Percentiles rank a stretch among this genome's conserved stretches.
These are phyloP conservation scores for Butyriboletus loyo DNA, from an alignment of 768 basidiomycete genomes.

Conservation along the genomic window DNA sequence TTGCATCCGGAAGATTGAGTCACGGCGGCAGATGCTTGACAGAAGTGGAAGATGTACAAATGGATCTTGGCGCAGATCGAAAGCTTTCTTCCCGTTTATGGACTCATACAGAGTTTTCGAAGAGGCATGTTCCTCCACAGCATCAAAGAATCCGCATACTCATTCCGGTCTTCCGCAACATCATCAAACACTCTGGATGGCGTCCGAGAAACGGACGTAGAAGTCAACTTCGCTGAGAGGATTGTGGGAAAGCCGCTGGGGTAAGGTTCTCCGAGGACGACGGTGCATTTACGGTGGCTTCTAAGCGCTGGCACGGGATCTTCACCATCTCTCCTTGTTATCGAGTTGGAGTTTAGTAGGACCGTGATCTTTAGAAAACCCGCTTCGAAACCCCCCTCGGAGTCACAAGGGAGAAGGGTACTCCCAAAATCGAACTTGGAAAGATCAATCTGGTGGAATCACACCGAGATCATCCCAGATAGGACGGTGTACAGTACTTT, in stretches of 20 bases:
- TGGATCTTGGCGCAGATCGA: constrained; percentile 15
- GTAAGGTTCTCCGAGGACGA: constrained; percentile 14
- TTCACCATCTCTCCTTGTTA: not conserved
- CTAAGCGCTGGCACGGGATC: not conserved
- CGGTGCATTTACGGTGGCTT: not conserved
- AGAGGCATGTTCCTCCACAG: not conserved
- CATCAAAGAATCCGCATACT: constrained; percentile 2
- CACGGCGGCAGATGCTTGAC: constrained; percentile 1
- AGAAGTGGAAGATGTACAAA: constrained; percentile 6
- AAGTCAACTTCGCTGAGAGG: constrained; percentile 8
- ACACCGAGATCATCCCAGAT: constrained; percentile 6
- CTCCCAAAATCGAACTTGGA: constrained; percentile 4
- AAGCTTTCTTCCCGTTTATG: not conserved
- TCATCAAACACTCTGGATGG: not conserved
- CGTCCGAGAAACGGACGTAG: not conserved
- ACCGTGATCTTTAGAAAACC: constrained; percentile 3
- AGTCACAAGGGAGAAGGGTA: not conserved
- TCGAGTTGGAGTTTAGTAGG: constrained; percentile 4
- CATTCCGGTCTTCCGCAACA: not conserved
- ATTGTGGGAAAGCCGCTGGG: constrained; percentile 2
- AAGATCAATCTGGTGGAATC: constrained; percentile 11
- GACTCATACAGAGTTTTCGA: not conserved
- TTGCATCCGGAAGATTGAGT: constrained; percentile 2
- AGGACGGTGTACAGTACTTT: not conserved
- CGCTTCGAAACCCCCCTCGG: not conserved